These are phyloP conservation scores for Claviceps africana DNA, from an alignment of 2,329 filamentous ascomycete species.

Conservation along the genomic window DNA sequence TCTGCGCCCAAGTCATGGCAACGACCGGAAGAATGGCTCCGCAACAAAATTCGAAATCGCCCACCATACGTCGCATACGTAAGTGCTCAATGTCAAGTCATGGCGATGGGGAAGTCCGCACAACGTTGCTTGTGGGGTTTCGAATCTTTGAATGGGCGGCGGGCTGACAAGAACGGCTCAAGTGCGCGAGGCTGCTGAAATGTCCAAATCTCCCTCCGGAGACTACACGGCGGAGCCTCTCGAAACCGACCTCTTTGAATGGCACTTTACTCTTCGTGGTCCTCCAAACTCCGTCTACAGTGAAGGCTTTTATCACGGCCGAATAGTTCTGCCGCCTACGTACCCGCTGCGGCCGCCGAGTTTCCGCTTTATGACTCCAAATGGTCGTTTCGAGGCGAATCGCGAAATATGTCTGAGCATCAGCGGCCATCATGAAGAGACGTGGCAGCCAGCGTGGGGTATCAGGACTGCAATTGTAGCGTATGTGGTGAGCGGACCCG, in stretches of 20 bases:
- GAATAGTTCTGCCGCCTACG: conserved; percentile 75
- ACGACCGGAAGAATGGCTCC: conserved; percentile 13
- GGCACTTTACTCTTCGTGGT: conserved; percentile 95
- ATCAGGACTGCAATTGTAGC: conserved; percentile 74
- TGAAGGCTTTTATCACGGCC: conserved; percentile 82
- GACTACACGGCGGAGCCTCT: conserved; percentile 78
- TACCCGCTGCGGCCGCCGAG: conserved; percentile 86
- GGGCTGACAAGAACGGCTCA: neutral
- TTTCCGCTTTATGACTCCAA: conserved; percentile 91
- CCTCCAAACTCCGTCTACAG: conserved; percentile 71
- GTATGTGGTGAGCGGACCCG: conserved; percentile 14
- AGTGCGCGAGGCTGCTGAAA: conserved; percentile 85
- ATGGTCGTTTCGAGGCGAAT: conserved; percentile 88
- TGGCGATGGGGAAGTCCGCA: too few relatives aligned
- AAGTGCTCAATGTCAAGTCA: conserved; percentile 16
- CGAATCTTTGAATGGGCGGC: neutral
- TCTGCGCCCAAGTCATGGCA: neutral
- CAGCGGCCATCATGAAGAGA: conserved; percentile 90
- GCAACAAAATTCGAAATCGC: conserved; percentile 59
- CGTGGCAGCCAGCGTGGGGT: conserved; percentile 97
- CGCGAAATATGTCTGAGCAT: conserved; percentile 94
- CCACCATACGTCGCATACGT: conserved; percentile 76
- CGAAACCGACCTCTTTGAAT: conserved; percentile 87
- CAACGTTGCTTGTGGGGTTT: neutral
- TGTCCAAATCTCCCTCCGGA: conserved; percentile 63